Base-by-base conservation (phyloP, 2,329 filamentous ascomycete genomes). In the Corynespora cassiicola region DNA sequence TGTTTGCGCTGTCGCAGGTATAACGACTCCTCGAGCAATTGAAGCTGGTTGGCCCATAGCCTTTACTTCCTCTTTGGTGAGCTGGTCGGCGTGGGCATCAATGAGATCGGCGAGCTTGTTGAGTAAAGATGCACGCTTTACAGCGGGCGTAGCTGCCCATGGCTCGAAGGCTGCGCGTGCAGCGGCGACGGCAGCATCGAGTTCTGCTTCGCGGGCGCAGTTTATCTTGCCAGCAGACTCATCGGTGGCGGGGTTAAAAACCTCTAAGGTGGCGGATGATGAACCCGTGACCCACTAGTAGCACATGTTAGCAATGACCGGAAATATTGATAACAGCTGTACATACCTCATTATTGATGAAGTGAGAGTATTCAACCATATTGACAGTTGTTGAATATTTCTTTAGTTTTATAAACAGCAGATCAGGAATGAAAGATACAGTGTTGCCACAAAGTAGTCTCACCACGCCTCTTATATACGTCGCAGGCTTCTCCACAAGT, bases 101-200 rank as follows among this genome's bases (percentile, higher is more conserved):
- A 24, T 24, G 11, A 50, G 36, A 21, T 49, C 40, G 7, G 45
- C 47, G 21, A 50, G 43, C 30, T 56, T 53, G 18, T 52, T 42
- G 19, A 53, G 33, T n/a, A n/a, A 16, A 4, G 28, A 22, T 4
- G 45, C 34, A 7, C 44, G 39, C 21, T 52, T 52, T 16, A 43
- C 20, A 42, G 44, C 30, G 39, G 54, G 47, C 43, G 52, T 39
- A 37, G 41, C n/a, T 31, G 34, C 45, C 59, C 61, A 40, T 48
- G 51, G 28, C 19, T 54, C 41, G 36, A 47, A 59, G 8, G 60
- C 58, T 7, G 47, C 44, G 11, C 50, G 46, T 10, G 60, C 60
- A 4, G 56, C 49, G 5, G 50, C 39, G 10, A 62, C 58, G 5
- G 58, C 54, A 21, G 41, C 50, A 32, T 63, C 59, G n/a, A 64